A percentile compares a stretch with the other conserved stretches of the same genome.
Evolutionary conservation across 176 grass and related monocot species (phyloP).

Genomic region (Musa beccarii): DNA sequence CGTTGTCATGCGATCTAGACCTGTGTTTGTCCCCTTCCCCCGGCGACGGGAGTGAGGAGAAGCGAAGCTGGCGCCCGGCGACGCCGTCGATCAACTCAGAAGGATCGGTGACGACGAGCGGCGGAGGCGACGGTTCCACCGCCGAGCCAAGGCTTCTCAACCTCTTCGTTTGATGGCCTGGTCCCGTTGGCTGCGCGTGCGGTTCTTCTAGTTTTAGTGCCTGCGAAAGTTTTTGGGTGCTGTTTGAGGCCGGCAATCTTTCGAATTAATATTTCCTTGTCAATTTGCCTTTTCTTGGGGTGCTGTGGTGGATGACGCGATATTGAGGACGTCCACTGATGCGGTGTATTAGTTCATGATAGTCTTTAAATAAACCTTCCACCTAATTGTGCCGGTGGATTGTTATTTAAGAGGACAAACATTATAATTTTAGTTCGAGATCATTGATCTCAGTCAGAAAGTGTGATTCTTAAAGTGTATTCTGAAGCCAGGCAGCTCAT

Average conservation of each 20-base stretch:
- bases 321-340: background rate
- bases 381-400: background rate
- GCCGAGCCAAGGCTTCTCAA: slow-evolving; percentile 47
- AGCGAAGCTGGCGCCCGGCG: slow-evolving; percentile 22
- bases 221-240: background rate
- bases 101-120: slow-evolving; percentile 56
- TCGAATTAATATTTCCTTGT: background rate
- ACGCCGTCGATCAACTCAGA: slow-evolving; percentile 79
- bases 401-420: too few species aligned
- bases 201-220: background rate
- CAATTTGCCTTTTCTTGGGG: background rate
- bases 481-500: too few species aligned
- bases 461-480: too few species aligned
- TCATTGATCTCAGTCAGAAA: too few species aligned
- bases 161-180: slow-evolving; percentile 50
- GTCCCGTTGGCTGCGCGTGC: background rate
- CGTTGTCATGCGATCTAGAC: slow-evolving; percentile 37
- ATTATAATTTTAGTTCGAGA: too few species aligned
- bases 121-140: slow-evolving; percentile 6
- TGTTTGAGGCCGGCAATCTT: background rate
- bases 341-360: background rate
- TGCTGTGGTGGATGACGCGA: background rate
- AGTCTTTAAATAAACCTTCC: background rate
- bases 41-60: background rate
- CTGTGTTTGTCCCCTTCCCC: slow-evolving; percentile 39